Evolutionary conservation across 2,329 filamentous ascomycete genomes (phyloP).

Genomic region (Tolypocladium tropicale): DNA sequence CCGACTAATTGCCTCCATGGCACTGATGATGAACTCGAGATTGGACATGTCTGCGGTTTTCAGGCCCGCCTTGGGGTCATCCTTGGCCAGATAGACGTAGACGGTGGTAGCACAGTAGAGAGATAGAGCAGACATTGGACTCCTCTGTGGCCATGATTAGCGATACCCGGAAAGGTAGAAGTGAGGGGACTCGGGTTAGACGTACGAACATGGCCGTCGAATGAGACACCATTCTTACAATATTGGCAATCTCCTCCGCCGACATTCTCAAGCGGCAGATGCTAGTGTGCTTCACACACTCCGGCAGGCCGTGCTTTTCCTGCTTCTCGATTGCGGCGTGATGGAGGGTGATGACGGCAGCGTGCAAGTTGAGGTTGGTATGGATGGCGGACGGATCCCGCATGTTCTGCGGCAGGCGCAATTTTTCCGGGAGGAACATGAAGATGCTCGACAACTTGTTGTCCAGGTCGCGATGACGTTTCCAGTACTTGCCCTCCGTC

Average conservation of each 20-base stretch:
- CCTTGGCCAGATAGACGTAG: constrained; percentile 69
- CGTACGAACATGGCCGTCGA: constrained; percentile 57
- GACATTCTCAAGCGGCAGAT: constrained; percentile 66
- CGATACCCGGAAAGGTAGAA: too few species aligned
- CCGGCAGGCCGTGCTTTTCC: constrained; percentile 57
- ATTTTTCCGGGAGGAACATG: constrained; percentile 64
- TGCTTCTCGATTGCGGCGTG: constrained; percentile 80
- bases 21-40: constrained; percentile 66
- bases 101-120: constrained; percentile 79
- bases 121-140: constrained; percentile 51
- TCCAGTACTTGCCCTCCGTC: constrained; percentile 72
- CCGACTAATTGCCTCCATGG: constrained; percentile 66
- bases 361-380: constrained; percentile 80
- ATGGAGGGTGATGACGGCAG: constrained; percentile 78
- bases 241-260: constrained; percentile 73
- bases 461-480: constrained; percentile 71
- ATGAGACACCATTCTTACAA: constrained; percentile 71
- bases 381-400: constrained; percentile 67
- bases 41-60: constrained; percentile 35
- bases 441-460: constrained; percentile 69
- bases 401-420: constrained; percentile 61
- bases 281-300: constrained; percentile 57
- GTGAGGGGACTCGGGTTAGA: too few species aligned
- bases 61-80: constrained; percentile 48
- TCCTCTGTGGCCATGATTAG: constrained; percentile 15